A percentile compares a stretch with the other conserved stretches of the same genome.
These are phyloP conservation scores for Moniliella sp. DNA, from an alignment of 1,284 basidiomycete genomes.

Conservation along the genomic window DNA sequence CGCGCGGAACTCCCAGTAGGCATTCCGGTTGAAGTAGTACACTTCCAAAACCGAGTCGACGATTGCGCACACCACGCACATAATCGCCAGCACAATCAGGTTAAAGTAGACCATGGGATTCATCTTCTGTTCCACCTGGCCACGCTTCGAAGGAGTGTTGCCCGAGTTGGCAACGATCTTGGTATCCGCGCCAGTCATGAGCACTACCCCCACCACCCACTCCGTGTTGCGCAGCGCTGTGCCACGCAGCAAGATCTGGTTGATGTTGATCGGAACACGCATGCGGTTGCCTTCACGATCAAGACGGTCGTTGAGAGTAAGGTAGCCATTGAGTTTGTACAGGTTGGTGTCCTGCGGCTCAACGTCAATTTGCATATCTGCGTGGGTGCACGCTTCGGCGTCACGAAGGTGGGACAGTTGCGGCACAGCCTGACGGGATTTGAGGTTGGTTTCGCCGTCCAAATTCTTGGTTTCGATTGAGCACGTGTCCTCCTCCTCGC, in stretches of 20 bases:
- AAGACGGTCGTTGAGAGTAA: slow-evolving; percentile 77
- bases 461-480: slow-evolving; percentile 97
- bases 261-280: slow-evolving; percentile 2
- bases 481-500: slow-evolving; percentile 91
- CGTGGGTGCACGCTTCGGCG: slow-evolving; percentile 51
- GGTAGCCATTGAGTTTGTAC: slow-evolving; percentile 82
- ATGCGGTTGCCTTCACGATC: slow-evolving; percentile 25
- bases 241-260: slow-evolving; percentile 55
- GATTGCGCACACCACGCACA: slow-evolving; percentile 54
- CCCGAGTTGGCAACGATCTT: slow-evolving; percentile 90
- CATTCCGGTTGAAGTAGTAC: slow-evolving; percentile 45
- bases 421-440: slow-evolving; percentile 84
- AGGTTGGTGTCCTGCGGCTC: slow-evolving; percentile 79
- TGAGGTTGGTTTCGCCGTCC: slow-evolving; percentile 93
- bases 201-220: slow-evolving; percentile 74
- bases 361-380: slow-evolving; percentile 51
- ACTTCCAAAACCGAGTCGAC: slow-evolving; percentile 50
- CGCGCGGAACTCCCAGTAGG: slow-evolving; percentile 43
- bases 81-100: slow-evolving; percentile 53
- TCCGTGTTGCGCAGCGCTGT: slow-evolving; percentile 72
- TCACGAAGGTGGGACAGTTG: slow-evolving; percentile 65
- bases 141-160: slow-evolving; percentile 73
- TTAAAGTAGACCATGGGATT: slow-evolving; percentile 55
- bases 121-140: slow-evolving; percentile 80
- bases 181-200: slow-evolving; percentile 77